A percentile compares a stretch with the other conserved stretches of the same genome.
Conservation (phyloP, 805 yeast species). For the Candida hungchunana region DNA sequence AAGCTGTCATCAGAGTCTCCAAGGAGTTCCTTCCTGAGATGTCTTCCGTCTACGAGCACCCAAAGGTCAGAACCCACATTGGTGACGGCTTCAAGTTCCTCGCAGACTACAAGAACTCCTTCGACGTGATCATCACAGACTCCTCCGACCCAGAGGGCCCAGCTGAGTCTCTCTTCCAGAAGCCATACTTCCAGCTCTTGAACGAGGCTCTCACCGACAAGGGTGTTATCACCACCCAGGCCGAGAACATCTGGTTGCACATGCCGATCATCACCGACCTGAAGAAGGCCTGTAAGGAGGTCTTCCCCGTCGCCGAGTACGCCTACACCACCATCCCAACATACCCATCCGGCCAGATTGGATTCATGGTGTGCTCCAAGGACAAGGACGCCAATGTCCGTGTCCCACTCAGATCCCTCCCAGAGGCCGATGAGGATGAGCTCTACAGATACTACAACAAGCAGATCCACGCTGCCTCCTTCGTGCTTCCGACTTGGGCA, state of each 20-base stretch:
- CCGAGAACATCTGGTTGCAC: constrained; percentile 93
- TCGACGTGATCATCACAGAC: constrained; percentile 94
- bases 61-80: constrained; percentile 84
- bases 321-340: constrained; percentile 94
- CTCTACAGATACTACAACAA: constrained; percentile 79
- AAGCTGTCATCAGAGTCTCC: constrained; percentile 81
- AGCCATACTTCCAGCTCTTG: constrained; percentile 82
- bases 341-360: constrained; percentile 95
- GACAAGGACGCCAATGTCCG: constrained; percentile 59
- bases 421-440: constrained; percentile 56
- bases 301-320: constrained; percentile 89
- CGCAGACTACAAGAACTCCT: constrained; percentile 75
- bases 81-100: constrained; percentile 98
- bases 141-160: constrained; percentile 99
- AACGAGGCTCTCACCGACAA: constrained; percentile 84
- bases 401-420: constrained; percentile 63
- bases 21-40: constrained; percentile 84
- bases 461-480: constrained; percentile 82
- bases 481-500: constrained; percentile 92
- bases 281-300: constrained; percentile 74
- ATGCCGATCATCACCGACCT: constrained; percentile 77
- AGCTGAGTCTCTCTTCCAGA: constrained; percentile 89
- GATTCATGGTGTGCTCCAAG: constrained; percentile 95
- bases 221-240: constrained; percentile 92
- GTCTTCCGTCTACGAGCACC: constrained; percentile 80